Conservation (phyloP, 176 grass and related monocot species). For the Pontederia paniculata region DNA sequence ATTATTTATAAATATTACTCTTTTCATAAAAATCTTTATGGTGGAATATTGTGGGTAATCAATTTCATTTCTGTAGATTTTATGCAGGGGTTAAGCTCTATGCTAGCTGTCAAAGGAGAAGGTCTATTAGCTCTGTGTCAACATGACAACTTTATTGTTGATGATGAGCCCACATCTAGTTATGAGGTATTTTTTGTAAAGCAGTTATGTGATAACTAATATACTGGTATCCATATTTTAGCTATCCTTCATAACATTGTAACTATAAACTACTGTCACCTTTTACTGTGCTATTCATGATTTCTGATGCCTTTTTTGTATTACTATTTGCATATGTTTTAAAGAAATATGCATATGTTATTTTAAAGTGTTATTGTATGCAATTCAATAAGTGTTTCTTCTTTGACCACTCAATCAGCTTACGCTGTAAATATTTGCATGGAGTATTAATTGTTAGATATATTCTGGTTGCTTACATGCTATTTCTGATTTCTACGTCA, state of each 20-base stretch:
- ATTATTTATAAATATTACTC: conserved; percentile 4
- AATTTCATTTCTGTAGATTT: conserved; percentile 35
- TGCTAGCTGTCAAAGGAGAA: conserved; percentile 61
- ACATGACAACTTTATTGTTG: conserved; percentile 77
- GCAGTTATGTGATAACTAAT: background rate
- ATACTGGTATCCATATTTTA: background rate
- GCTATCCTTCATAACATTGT: background rate
- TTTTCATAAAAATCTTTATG: background rate
- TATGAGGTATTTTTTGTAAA: conserved; percentile 40
- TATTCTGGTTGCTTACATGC: no score
- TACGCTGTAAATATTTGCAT: no score
- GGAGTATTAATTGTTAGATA: no score
- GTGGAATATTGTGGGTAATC: background rate
- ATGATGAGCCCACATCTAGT: conserved; percentile 52
- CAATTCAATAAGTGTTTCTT: no score
- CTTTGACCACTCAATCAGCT: no score
- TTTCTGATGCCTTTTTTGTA: no score
- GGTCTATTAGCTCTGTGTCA: conserved; percentile 42
- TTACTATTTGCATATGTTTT: no score
- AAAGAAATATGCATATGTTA: no score
- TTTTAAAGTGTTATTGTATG: no score
- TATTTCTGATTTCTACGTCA: no score
- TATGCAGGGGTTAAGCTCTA: conserved; percentile 56
- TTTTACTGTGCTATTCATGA: no score
- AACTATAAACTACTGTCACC: no score